Evolutionary conservation across 2,329 filamentous ascomycete species (phyloP).

Genomic region (Penicillium vulpinum): DNA sequence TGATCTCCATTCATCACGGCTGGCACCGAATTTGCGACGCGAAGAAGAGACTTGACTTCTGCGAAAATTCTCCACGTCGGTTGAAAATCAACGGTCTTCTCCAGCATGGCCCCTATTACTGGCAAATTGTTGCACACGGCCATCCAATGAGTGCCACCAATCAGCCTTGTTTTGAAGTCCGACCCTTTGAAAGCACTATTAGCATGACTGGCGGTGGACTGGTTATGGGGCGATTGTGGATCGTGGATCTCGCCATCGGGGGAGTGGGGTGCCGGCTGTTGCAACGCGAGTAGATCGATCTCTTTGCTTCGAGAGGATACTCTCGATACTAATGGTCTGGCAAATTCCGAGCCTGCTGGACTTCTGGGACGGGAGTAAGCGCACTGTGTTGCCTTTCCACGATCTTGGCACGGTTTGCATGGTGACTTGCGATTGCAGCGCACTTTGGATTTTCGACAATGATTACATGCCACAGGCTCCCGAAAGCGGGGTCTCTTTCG

Average conservation of each 20-base stretch:
- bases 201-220: background rate
- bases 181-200: background rate
- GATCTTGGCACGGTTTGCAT: constrained; percentile 9
- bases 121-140: background rate
- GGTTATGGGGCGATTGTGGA: background rate
- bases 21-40: background rate
- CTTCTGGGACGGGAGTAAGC: background rate
- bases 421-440: constrained; percentile 9
- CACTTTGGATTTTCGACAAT: constrained; percentile 4
- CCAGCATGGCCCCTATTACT: background rate
- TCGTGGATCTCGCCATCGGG: background rate
- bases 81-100: background rate
- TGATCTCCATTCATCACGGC: background rate
- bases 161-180: background rate
- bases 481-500: constrained; percentile 2
- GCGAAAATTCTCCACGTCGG: background rate
- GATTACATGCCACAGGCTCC: background rate
- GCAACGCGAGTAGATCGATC: background rate
- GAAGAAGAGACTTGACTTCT: background rate
- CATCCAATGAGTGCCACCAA: background rate
- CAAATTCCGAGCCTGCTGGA: background rate
- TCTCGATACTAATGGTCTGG: no score
- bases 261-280: background rate
- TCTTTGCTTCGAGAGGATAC: background rate
- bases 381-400: background rate